phyloP scores from a whole-genome alignment of 805 yeast species.

The Priceomyces castillae region DNA sequence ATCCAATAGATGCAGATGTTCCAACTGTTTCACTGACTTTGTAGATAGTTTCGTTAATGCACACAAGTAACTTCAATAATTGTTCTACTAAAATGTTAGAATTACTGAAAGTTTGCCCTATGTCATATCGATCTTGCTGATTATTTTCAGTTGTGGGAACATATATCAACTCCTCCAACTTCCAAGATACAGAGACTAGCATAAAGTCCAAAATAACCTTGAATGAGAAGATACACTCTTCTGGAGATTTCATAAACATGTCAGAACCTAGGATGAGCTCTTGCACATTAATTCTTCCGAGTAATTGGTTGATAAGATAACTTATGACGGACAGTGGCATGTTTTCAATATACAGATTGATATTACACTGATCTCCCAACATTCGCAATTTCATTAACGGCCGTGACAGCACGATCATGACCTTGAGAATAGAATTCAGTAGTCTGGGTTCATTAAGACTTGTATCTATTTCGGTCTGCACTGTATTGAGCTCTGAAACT shows the following conservation, averaged over 20 bases:
- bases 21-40: constrained; percentile 2
- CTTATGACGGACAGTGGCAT: neutral
- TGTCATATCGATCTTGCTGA: constrained; percentile 20
- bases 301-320: neutral
- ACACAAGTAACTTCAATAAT: constrained; percentile 10
- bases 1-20: constrained; percentile 4
- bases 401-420: constrained; percentile 12
- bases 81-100: constrained; percentile 14
- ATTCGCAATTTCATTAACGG: constrained; percentile 24
- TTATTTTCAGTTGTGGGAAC: constrained; percentile 17
- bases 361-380: constrained; percentile 24
- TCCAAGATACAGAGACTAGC: constrained; percentile 30
- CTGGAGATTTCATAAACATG: constrained; percentile 1
- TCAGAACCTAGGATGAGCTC: neutral
- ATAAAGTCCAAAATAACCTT: constrained; percentile 23
- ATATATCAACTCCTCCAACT: constrained; percentile 30
- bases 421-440: neutral
- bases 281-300: neutral
- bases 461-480: constrained; percentile 1
- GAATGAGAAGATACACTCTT: constrained; percentile 14
- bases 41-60: constrained; percentile 6
- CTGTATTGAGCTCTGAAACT: constrained; percentile 12
- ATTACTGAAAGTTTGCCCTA: constrained; percentile 22
- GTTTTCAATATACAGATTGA: constrained; percentile 18
- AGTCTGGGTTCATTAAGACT: neutral